These are phyloP conservation scores for Fusarium sp. DNA, from an alignment of 2,329 filamentous ascomycete genomes.

Conservation along the genomic window DNA sequence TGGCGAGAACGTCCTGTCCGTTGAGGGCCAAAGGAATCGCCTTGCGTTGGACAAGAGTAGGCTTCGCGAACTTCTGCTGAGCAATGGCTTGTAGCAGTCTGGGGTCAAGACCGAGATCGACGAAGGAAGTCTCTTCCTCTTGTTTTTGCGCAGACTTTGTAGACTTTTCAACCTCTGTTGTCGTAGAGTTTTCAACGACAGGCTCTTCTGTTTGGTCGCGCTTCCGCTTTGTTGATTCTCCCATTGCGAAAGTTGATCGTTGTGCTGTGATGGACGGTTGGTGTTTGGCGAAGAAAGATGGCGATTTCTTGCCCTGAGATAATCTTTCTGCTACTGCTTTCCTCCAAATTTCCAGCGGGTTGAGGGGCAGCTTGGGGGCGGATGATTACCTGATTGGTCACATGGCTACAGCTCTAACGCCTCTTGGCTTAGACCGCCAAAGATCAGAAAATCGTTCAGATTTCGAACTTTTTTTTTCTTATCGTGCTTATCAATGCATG, in stretches of 20 bases:
- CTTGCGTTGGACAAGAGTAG: constrained; percentile 88
- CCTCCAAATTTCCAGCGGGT: constrained; percentile 46
- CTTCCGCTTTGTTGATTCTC: constrained; percentile 66
- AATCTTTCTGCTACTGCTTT: constrained; percentile 38
- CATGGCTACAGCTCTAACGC: fast-evolving
- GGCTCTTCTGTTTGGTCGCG: constrained; percentile 68
- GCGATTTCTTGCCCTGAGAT: constrained; percentile 40
- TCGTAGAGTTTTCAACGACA: constrained; percentile 47
- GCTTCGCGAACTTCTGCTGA: constrained; percentile 84
- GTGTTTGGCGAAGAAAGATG: constrained; percentile 32
- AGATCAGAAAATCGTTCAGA: constrained; percentile 39
- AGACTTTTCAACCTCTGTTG: constrained; percentile 45
- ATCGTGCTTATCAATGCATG: constrained; percentile 42
- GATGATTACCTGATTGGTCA: constrained; percentile 39
- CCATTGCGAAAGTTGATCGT: constrained; percentile 55
- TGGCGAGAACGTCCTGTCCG: constrained; percentile 89
- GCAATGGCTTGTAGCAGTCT: constrained; percentile 88
- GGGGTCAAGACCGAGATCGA: constrained; percentile 82
- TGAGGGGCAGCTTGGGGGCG: constrained; percentile 44
- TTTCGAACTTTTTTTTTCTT: constrained; percentile 47
- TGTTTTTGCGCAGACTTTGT: constrained; percentile 40
- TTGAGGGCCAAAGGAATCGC: constrained; percentile 89
- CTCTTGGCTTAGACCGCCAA: background rate
- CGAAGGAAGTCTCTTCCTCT: constrained; percentile 69
- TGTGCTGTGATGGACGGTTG: constrained; percentile 12